These are phyloP conservation scores for Pogostemon cablin DNA, from an alignment of 257 asterid species.

Conservation along the genomic window DNA sequence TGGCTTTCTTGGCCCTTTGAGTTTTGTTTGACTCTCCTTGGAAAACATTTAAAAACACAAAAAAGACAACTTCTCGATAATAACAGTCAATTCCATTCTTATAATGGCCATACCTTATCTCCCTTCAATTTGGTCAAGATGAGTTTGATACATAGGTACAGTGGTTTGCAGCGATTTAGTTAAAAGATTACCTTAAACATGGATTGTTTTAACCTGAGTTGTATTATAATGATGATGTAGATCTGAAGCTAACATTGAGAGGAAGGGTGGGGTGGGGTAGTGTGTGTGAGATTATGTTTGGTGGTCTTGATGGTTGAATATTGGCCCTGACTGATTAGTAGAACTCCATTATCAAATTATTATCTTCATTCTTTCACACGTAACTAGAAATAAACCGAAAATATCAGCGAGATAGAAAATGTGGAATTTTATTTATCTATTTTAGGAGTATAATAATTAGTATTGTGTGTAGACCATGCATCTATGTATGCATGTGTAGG, in stretches of 20 bases:
- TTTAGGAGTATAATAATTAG: too few species aligned
- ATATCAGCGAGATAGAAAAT: too few species aligned
- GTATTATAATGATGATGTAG: not conserved
- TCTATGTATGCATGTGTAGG: too few species aligned
- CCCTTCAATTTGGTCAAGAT: not conserved
- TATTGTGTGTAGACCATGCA: too few species aligned
- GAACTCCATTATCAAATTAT: too few species aligned
- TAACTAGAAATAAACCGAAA: too few species aligned
- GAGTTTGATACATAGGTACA: not conserved
- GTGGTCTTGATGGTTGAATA: too few species aligned
- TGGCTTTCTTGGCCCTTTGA: constrained; percentile 20
- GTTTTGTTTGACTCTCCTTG: constrained; percentile 43
- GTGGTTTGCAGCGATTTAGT: constrained; percentile 26
- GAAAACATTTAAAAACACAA: constrained; percentile 16
- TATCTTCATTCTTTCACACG: too few species aligned
- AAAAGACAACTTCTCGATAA: not conserved
- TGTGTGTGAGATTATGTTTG: too few species aligned
- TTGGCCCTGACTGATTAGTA: too few species aligned
- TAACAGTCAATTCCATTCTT: constrained; percentile 34
- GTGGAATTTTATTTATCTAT: too few species aligned
- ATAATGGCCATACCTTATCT: not conserved
- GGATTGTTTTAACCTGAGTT: not conserved
- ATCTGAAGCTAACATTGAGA: not conserved
- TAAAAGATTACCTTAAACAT: not conserved
- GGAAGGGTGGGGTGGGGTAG: too few species aligned